phyloP scores from a whole-genome alignment of 805 yeast species.

The Maudiozyma turicensis region DNA sequence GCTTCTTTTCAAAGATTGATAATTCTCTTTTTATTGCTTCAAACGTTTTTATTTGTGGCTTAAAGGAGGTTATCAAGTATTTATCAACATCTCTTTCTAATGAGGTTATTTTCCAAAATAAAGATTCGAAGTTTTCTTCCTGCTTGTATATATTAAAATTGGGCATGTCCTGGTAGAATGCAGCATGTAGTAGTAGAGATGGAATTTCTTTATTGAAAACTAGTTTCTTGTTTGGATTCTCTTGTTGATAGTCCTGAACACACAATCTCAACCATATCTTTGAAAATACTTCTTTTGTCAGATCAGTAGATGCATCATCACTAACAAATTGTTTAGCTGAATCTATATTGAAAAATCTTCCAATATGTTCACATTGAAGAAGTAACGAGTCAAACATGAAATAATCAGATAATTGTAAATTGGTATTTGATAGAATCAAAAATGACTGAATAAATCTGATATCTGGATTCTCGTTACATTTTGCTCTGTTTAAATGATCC shows the following conservation, averaged over 20 bases:
- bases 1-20: conserved; percentile 12
- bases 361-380: conserved; percentile 17
- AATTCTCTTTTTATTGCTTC: conserved; percentile 21
- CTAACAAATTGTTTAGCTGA: conserved; percentile 14
- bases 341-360: conserved; percentile 19
- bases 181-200: conserved; percentile 23
- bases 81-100: conserved; percentile 27
- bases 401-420: conserved; percentile 9
- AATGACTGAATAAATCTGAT: conserved; percentile 20
- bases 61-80: conserved; percentile 10
- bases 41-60: conserved; percentile 23
- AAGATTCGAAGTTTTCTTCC: conserved; percentile 23
- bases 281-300: conserved; percentile 17
- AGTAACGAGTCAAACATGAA: conserved; percentile 14
- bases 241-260: conserved; percentile 19
- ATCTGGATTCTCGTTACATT: conserved; percentile 20
- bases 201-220: conserved; percentile 18
- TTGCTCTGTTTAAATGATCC: conserved; percentile 10
- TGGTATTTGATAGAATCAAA: conserved; percentile 21
- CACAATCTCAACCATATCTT: conserved; percentile 25
- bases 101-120: conserved; percentile 25
- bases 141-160: conserved; percentile 19
- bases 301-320: conserved; percentile 16
- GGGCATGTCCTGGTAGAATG: conserved; percentile 19
- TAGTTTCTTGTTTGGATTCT: conserved; percentile 16